Evolutionary conservation across 768 basidiomycete species (phyloP).

Genomic region (Daedalea quercina): DNA sequence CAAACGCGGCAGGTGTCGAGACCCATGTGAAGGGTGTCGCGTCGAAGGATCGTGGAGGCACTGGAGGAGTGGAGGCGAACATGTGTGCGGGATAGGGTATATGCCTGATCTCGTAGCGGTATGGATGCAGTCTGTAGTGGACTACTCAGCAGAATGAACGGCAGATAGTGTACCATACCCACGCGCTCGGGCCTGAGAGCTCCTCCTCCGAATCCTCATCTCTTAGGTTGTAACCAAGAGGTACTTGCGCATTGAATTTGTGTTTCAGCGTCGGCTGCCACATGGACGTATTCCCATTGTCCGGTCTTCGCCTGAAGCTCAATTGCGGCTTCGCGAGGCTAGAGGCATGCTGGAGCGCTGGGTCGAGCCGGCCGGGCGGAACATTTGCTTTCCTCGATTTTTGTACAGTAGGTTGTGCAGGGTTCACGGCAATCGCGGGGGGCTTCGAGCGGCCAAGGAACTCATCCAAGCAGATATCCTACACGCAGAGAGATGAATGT

Average conservation of each 20-base stretch:
- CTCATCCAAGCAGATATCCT: conserved; percentile 84
- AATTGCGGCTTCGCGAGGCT: conserved; percentile 80
- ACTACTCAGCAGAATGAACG: neutral
- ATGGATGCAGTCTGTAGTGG: conserved; percentile 51
- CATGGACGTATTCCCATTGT: conserved; percentile 48
- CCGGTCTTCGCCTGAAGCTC: conserved; percentile 49
- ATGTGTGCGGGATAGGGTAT: conserved; percentile 64
- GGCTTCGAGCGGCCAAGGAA: conserved; percentile 64
- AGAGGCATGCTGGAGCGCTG: conserved; percentile 67
- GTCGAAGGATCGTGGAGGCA: conserved; percentile 52
- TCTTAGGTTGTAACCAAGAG: conserved; percentile 57
- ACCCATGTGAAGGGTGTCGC: conserved; percentile 69
- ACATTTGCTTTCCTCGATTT: conserved; percentile 26
- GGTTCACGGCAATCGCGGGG: conserved; percentile 55
- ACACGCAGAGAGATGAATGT: neutral
- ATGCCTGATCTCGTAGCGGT: conserved; percentile 79
- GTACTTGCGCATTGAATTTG: conserved; percentile 82
- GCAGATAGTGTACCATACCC: neutral
- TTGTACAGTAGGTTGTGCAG: conserved; percentile 12
- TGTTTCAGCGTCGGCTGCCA: conserved; percentile 68
- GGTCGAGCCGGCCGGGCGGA: conserved; percentile 42
- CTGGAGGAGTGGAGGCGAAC: conserved; percentile 46
- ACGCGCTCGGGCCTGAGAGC: neutral
- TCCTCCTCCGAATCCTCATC: conserved; percentile 22
- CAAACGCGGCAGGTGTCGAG: conserved; percentile 46